Evolutionary conservation across 306 rosid species (phyloP).

Genomic region (Purshia tridentata): DNA sequence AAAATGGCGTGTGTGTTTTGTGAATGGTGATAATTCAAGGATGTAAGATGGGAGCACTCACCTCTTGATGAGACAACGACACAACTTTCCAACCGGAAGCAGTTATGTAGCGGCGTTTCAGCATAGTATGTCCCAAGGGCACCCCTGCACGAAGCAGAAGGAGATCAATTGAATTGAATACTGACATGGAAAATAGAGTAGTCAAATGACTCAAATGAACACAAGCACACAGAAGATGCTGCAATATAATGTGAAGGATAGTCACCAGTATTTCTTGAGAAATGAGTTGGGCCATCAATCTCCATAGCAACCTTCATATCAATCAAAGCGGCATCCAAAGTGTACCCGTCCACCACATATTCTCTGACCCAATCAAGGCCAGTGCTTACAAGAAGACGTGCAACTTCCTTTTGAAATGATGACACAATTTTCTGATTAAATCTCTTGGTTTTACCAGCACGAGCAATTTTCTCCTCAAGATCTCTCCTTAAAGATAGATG

Average conservation of each 20-base stretch:
- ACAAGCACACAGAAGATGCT: conserved; percentile 14
- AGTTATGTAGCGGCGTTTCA: conserved; percentile 73
- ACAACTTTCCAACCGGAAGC: conserved; percentile 82
- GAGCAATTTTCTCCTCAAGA: conserved; percentile 63
- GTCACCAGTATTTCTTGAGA: conserved; percentile 89
- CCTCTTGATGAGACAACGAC: conserved; percentile 74
- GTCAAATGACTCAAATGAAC: conserved; percentile 11
- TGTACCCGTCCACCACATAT: conserved; percentile 66
- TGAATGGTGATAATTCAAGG: background rate
- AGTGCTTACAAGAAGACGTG: conserved; percentile 71
- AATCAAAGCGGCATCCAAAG: conserved; percentile 73
- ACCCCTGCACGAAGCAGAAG: conserved; percentile 45
- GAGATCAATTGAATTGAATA: conserved; percentile 11
- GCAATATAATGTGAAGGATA: conserved; percentile 9
- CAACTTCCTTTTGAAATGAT: conserved; percentile 83
- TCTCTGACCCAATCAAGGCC: conserved; percentile 87
- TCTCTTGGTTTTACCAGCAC: conserved; percentile 68
- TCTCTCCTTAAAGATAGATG: conserved; percentile 50
- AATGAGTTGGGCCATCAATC: conserved; percentile 97
- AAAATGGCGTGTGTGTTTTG: background rate
- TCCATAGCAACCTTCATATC: conserved; percentile 86
- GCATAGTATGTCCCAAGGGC: conserved; percentile 82
- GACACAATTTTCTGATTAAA: conserved; percentile 76
- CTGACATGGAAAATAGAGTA: background rate
- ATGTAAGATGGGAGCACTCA: conserved; percentile 33